Percentiles rank a stretch among this genome's conserved stretches.
These are phyloP conservation scores for Isoetes taiwanensis DNA, from an alignment of 75 land plant genomes.

Conservation along the genomic window DNA sequence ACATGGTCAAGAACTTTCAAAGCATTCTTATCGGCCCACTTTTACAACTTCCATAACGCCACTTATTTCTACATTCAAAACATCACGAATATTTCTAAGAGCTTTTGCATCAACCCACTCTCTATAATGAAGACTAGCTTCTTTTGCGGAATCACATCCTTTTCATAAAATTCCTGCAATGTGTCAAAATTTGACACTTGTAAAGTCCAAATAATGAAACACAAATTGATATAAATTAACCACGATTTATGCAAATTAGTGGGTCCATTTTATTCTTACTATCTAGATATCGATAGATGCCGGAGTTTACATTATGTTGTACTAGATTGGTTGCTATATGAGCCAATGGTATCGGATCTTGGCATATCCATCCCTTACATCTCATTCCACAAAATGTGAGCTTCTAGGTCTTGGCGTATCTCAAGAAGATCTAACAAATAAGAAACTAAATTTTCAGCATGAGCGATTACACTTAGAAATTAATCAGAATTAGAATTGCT, in stretches of 20 bases:
- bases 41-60: no score
- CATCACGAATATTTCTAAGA: background rate
- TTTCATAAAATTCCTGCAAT: background rate
- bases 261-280: no score
- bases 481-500: no score
- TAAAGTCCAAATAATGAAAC: background rate
- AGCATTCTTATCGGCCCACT: no score
- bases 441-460: background rate
- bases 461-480: no score
- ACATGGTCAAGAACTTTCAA: no score
- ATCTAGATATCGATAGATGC: no score
- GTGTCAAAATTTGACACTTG: background rate
- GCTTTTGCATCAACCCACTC: constrained; percentile 1
- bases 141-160: background rate
- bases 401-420: background rate
- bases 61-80: background rate
- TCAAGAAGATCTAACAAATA: background rate
- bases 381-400: background rate
- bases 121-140: background rate
- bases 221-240: background rate
- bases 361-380: background rate
- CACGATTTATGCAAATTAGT: background rate
- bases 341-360: no score
- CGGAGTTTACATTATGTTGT: no score
- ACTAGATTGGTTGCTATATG: no score